Percentiles rank a stretch among this genome's conserved stretches.
phyloP scores from a whole-genome alignment of 140 eudicot species.

The Stevia rebaudiana region DNA sequence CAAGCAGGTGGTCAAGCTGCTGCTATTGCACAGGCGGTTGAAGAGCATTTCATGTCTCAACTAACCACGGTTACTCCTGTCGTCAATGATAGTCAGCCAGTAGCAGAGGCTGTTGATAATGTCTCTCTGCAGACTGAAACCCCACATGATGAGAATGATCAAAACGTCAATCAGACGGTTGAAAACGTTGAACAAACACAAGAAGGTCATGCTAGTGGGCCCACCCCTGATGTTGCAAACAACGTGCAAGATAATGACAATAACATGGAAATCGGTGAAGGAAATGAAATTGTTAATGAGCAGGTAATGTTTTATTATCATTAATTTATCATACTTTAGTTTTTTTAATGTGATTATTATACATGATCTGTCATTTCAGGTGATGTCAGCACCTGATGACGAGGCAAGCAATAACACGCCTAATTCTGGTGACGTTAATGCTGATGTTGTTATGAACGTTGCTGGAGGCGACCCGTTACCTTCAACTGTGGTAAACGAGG shows the following conservation, averaged over 20 bases:
- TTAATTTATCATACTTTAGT: constrained; percentile 14
- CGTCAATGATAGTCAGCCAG: constrained; percentile 38
- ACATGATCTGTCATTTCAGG: constrained; percentile 28
- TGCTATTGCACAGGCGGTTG: constrained; percentile 88
- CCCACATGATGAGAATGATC: constrained; percentile 32
- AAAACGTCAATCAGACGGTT: constrained; percentile 28
- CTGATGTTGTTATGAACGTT: constrained; percentile 58
- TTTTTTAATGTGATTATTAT: constrained; percentile 15
- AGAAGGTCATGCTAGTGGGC: constrained; percentile 31
- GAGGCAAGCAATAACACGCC: constrained; percentile 37
- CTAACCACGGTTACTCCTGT: constrained; percentile 40
- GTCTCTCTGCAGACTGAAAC: constrained; percentile 44
- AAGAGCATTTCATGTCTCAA: constrained; percentile 65
- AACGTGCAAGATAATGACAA: constrained; percentile 25
- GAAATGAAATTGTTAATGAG: constrained; percentile 31
- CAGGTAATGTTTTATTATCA: constrained; percentile 23
- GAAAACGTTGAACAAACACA: constrained; percentile 37
- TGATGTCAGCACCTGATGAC: constrained; percentile 32
- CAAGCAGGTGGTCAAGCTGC: constrained; percentile 92
- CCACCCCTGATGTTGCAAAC: constrained; percentile 15
- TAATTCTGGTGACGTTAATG: constrained; percentile 34
- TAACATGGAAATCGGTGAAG: constrained; percentile 70
- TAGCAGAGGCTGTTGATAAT: constrained; percentile 28
- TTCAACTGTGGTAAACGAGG: constrained; percentile 40
- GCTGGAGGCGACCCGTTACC: constrained; percentile 29